A percentile compares a stretch with the other conserved stretches of the same genome.
phyloP scores from a whole-genome alignment of 805 yeast species.

The Lipomyces lipofer region DNA sequence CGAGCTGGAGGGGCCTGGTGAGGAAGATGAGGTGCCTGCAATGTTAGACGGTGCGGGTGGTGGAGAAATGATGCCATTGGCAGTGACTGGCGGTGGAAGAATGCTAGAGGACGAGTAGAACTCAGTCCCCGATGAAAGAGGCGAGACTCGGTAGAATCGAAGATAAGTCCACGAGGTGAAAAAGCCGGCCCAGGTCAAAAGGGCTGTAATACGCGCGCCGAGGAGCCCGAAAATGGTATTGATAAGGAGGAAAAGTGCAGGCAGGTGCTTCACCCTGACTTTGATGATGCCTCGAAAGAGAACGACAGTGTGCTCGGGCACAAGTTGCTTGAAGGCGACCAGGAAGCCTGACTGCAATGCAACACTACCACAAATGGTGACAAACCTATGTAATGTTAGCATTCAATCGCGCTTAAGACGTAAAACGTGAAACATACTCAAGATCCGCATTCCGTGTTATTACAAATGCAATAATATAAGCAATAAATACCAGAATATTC shows the following conservation, averaged over 20 bases:
- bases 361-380: conserved; percentile 55
- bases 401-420: too few relatives aligned
- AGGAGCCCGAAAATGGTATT: conserved; percentile 36
- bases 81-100: conserved; percentile 25
- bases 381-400: too few relatives aligned
- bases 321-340: conserved; percentile 65
- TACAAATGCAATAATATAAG: conserved; percentile 23
- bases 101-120: conserved; percentile 12
- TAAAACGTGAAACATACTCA: conserved; percentile 31
- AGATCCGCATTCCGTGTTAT: conserved; percentile 27
- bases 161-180: conserved; percentile 72
- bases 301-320: conserved; percentile 59
- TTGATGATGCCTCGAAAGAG: conserved; percentile 50
- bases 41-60: background rate
- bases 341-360: conserved; percentile 59
- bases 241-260: conserved; percentile 43
- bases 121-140: conserved; percentile 8
- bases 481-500: conserved; percentile 41
- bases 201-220: conserved; percentile 35
- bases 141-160: conserved; percentile 54
- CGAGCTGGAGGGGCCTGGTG: background rate
- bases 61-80: background rate
- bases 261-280: conserved; percentile 45
- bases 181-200: conserved; percentile 49
- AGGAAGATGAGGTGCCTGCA: background rate